Percentiles rank a stretch among this genome's conserved stretches.
Conservation (phyloP, 352 stramenopile species). For the Phytophthora palmivora region DNA sequence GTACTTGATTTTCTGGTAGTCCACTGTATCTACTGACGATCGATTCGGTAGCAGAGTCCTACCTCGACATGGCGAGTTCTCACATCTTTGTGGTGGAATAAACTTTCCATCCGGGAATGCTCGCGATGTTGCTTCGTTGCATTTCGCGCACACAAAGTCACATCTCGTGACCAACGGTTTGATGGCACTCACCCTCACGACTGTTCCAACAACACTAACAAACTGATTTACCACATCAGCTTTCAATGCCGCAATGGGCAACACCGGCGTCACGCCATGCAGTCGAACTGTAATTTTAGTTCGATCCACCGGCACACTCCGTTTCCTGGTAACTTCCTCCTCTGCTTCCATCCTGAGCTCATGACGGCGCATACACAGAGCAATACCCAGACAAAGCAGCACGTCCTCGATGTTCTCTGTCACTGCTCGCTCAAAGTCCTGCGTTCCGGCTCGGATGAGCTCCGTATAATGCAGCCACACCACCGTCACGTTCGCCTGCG, state of each 20-base stretch:
- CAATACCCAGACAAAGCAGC: constrained; percentile 68
- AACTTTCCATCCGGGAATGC: constrained; percentile 88
- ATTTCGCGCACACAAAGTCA: constrained; percentile 89
- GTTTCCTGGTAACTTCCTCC: constrained; percentile 48
- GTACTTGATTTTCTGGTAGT: constrained; percentile 92
- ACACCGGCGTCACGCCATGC: constrained; percentile 67
- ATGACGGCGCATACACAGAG: constrained; percentile 68
- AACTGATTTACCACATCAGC: constrained; percentile 82
- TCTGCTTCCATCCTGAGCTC: constrained; percentile 64
- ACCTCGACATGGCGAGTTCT: constrained; percentile 65
- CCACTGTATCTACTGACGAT: constrained; percentile 87
- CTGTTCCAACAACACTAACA: constrained; percentile 72
- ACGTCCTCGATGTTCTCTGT: constrained; percentile 69
- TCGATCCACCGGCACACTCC: constrained; percentile 49
- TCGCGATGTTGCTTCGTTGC: constrained; percentile 68
- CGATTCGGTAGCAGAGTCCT: constrained; percentile 82
- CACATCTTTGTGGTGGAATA: constrained; percentile 66
- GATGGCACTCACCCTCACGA: constrained; percentile 86
- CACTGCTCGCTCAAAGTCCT: constrained; percentile 61
- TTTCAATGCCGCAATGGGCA: constrained; percentile 77
- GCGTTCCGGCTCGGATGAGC: constrained; percentile 51
- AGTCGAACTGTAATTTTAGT: constrained; percentile 70
- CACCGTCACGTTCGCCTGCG: constrained; percentile 49
- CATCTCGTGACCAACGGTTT: constrained; percentile 87
- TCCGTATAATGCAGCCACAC: constrained; percentile 66